Evolutionary conservation across 495 filamentous ascomycete genomes (phyloP).

Genomic region (Penicillium tannophilum): DNA sequence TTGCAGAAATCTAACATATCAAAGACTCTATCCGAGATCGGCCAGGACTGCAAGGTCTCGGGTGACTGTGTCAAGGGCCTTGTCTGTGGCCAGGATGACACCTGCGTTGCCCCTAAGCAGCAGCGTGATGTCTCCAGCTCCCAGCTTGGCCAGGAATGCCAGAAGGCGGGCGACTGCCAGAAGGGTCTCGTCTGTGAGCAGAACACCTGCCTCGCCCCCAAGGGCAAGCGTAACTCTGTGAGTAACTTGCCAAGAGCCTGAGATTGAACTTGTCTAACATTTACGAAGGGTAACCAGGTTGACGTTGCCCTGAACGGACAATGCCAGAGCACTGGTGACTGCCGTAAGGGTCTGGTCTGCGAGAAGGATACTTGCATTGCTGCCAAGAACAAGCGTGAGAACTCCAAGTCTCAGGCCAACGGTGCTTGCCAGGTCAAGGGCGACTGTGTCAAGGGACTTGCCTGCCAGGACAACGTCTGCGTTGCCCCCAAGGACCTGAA

Average conservation of each 20-base stretch:
- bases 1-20: neutral
- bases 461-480: conserved; percentile 8
- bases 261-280: neutral
- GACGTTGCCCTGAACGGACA: neutral
- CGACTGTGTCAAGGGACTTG: conserved; percentile 12
- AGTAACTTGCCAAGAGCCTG: neutral
- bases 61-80: conserved; percentile 14
- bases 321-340: conserved; percentile 2
- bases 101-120: conserved; percentile 11
- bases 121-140: conserved; percentile 7
- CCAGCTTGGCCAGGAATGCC: conserved; percentile 10
- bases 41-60: conserved; percentile 7
- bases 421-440: conserved; percentile 8
- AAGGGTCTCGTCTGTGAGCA: conserved; percentile 11
- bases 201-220: conserved; percentile 9
- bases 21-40: conserved; percentile 9
- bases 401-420: conserved; percentile 10
- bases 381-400: conserved; percentile 11
- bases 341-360: conserved; percentile 4
- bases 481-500: conserved; percentile 4
- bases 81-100: conserved; percentile 14
- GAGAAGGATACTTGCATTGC: conserved; percentile 8
- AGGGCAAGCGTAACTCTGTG: neutral
- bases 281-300: neutral
- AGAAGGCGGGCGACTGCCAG: conserved; percentile 5